These are phyloP conservation scores for Seminavis robusta DNA, from an alignment of 108 stramenopile species.

Conservation along the genomic window DNA sequence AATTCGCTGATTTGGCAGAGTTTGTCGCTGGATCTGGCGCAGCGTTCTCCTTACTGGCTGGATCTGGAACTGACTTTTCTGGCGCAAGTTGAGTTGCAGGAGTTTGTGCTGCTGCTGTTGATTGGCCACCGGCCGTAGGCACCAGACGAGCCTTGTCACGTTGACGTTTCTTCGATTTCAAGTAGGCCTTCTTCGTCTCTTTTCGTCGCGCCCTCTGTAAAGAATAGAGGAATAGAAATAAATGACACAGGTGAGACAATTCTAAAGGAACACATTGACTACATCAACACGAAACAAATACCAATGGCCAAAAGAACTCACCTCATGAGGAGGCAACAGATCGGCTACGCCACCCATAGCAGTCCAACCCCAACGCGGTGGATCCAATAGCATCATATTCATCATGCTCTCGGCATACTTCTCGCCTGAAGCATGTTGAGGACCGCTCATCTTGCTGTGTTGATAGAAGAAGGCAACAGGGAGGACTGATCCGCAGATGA, in stretches of 20 bases:
- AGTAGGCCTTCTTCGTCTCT: constrained; percentile 9
- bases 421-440: no score
- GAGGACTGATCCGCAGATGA: no score
- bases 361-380: constrained; percentile 79
- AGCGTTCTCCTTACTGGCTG: no score
- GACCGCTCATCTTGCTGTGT: no score
- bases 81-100: no score
- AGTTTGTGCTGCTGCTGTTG: no score
- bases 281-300: background rate
- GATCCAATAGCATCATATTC: constrained; percentile 60
- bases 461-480: no score
- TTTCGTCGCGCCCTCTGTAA: constrained; percentile 24
- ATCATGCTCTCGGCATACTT: constrained; percentile 16
- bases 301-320: constrained; percentile 13
- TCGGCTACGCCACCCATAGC: constrained; percentile 66
- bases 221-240: background rate
- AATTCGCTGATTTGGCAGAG: no score
- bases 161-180: constrained; percentile 2
- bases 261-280: background rate
- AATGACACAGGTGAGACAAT: background rate
- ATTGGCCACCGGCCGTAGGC: no score
- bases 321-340: constrained; percentile 68
- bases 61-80: no score
- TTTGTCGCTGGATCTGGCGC: no score
- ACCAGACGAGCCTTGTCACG: background rate